Percentiles rank a stretch among this genome's conserved stretches.
Evolutionary conservation across 2,329 filamentous ascomycete genomes (phyloP).

Genomic region (Scorias spongiosa): DNA sequence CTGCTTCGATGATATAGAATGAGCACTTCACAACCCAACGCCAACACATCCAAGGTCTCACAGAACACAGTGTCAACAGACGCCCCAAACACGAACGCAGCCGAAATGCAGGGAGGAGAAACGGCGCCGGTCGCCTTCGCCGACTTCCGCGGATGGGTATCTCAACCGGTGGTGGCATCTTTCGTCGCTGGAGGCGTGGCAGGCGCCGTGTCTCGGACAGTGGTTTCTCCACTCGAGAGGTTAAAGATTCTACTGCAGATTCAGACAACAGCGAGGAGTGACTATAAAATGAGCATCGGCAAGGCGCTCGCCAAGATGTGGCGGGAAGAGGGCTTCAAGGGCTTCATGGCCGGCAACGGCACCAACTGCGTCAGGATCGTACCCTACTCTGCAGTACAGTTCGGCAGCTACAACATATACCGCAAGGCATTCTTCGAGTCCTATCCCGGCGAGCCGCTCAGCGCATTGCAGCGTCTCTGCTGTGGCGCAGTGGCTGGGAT

Average conservation of each 20-base stretch:
- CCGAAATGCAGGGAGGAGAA: constrained; percentile 1
- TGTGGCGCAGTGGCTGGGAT: constrained; percentile 88
- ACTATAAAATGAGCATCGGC: constrained; percentile 83
- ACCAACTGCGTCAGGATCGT: constrained; percentile 98
- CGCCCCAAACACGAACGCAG: constrained; percentile 1
- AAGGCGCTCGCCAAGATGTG: constrained; percentile 92
- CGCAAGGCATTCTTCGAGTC: constrained; percentile 79
- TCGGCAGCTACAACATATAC: constrained; percentile 96
- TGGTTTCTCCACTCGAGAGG: constrained; percentile 88
- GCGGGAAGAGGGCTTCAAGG: constrained; percentile 89
- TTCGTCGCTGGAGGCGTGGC: constrained; percentile 91
- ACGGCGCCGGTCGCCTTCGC: constrained; percentile 4
- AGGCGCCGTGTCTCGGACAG: constrained; percentile 91
- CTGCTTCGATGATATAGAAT: constrained; percentile 2
- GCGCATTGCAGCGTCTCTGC: constrained; percentile 59
- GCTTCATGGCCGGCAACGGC: constrained; percentile 95
- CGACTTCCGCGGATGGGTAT: constrained; percentile 30
- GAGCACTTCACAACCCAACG: constrained; percentile 3
- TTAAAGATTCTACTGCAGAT: constrained; percentile 97
- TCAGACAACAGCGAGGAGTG: constrained; percentile 75
- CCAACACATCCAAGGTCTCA: constrained; percentile 1
- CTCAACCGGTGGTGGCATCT: constrained; percentile 75
- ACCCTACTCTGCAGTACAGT: constrained; percentile 94
- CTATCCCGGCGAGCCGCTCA: constrained; percentile 57
- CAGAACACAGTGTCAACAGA: constrained; percentile 1